These are phyloP conservation scores for Aspergillus sp. DNA, from an alignment of 2,329 filamentous ascomycete genomes.

Conservation along the genomic window DNA sequence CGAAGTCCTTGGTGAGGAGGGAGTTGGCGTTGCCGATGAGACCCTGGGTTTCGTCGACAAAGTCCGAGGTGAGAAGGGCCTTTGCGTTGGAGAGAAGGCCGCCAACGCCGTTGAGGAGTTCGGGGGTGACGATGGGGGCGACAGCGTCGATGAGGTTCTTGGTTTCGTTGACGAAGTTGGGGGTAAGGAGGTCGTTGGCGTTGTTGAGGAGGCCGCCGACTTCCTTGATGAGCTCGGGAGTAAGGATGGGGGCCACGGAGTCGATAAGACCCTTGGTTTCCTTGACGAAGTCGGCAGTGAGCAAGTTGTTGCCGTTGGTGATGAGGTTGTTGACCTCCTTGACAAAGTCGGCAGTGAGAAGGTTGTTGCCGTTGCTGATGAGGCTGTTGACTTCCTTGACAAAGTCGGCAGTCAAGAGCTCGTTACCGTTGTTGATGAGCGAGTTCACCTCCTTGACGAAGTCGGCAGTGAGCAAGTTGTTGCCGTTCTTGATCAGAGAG, in stretches of 20 bases:
- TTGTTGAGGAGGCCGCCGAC: slow-evolving; percentile 18
- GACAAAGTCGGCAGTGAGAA: slow-evolving; percentile 5
- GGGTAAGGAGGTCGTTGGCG: slow-evolving; percentile 24
- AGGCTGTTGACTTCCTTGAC: slow-evolving; percentile 19
- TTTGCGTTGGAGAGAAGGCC: slow-evolving; percentile 17
- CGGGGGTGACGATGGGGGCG: slow-evolving; percentile 16
- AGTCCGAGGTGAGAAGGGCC: slow-evolving; percentile 15
- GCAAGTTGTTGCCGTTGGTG: not conserved
- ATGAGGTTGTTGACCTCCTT: slow-evolving; percentile 5
- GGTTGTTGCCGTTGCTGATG: slow-evolving; percentile 10
- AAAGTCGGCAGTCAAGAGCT: slow-evolving; percentile 21
- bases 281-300: slow-evolving; percentile 19
- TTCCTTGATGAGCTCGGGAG: slow-evolving; percentile 18
- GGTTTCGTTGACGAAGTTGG: slow-evolving; percentile 21
- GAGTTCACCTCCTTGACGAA: slow-evolving; percentile 14
- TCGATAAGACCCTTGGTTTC: slow-evolving; percentile 17
- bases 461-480: slow-evolving; percentile 19
- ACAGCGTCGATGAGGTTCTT: slow-evolving; percentile 16
- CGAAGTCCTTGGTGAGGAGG: slow-evolving; percentile 18
- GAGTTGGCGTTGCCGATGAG: slow-evolving; percentile 18
- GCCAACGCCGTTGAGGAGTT: slow-evolving; percentile 15
- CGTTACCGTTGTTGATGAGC: slow-evolving; percentile 20
- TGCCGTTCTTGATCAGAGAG: slow-evolving; percentile 19
- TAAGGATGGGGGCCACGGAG: slow-evolving; percentile 17
- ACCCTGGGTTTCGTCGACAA: slow-evolving; percentile 15